Evolutionary conservation across 352 stramenopile species (phyloP), one percentile per base, ranked within the genome.

Genomic region (Salisapilia sapeloensis): DNA sequence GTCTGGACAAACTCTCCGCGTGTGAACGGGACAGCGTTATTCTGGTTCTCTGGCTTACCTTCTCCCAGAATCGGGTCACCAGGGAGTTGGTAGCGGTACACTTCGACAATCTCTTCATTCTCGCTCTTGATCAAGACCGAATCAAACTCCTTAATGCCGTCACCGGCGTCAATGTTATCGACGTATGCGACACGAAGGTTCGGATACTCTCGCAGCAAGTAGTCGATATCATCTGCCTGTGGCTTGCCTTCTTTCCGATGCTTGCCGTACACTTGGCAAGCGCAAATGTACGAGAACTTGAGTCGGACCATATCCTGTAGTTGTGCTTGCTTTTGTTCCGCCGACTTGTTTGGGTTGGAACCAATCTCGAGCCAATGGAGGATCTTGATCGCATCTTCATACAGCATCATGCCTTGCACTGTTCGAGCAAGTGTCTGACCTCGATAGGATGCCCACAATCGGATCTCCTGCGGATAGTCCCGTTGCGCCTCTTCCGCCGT

Each of bases 221-320:
- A 87, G 35, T 87, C 71, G 41, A 87, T 87, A 25, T 87, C 71
- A 17, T 75, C 61, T 6, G 71, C 71, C 33, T 87, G 71, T 7
- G 60, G 26, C 34, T 76, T 82, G 23, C 55, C 53, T 29, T 84
- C 66, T 2, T 35, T 24, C 21, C 69, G 67, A 31, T 87, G 71
- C 38, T 82, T 78, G 18, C 71, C 71, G 36, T 87, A 87, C 42
- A 87, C 71, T 40, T 87, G 71, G 40, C 71, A 87, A 6, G 65
- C 71, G 22, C 69, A 84, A 46, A 87, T 64, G 56, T 87, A 87
- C 46, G 69, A 84, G 35, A 87, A 87, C 45, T 87, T 87, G 24
- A 87, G 44, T 2, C 71, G 71, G 2, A 87, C 70, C 65, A 87
- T 87, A 27, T 87, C 71, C 44, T 87, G 58, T 20, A 87, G 29